Percentiles rank a stretch among this genome's conserved stretches.
Conservation (phyloP, 192 early-diverging fungal genomes). For the Coemansia sp. region DNA sequence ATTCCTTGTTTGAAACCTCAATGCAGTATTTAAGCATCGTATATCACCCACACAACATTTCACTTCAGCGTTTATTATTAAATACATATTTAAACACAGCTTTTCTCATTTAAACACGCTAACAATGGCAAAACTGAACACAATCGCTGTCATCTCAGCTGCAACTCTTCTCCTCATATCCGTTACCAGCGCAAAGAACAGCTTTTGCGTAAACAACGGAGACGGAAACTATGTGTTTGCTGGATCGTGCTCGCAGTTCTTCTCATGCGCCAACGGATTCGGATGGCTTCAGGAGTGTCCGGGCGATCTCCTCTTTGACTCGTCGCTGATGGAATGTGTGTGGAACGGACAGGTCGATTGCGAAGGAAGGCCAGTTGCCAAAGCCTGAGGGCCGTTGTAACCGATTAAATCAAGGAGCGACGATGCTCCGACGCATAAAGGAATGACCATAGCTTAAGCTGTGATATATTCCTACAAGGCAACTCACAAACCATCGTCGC, state of each 20-base stretch:
- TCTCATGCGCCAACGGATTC: slow-evolving; percentile 45
- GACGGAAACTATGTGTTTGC: slow-evolving; percentile 38
- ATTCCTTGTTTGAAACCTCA: too few relatives aligned
- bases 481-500: too few relatives aligned
- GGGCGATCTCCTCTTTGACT: slow-evolving; percentile 37
- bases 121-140: background rate
- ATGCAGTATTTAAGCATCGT: too few relatives aligned
- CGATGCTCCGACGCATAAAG: too few relatives aligned
- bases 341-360: slow-evolving; percentile 37
- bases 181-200: slow-evolving; percentile 14
- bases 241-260: slow-evolving; percentile 38
- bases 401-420: too few relatives aligned
- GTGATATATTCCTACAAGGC: too few relatives aligned
- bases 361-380: slow-evolving; percentile 15
- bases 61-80: background rate
- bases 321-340: slow-evolving; percentile 35
- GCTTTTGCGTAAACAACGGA: slow-evolving; percentile 33
- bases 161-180: background rate
- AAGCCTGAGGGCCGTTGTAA: background rate
- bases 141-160: background rate
- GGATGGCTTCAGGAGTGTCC: slow-evolving; percentile 44
- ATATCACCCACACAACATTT: too few relatives aligned
- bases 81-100: too few relatives aligned
- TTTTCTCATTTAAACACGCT: too few relatives aligned
- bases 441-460: too few relatives aligned